Evolutionary conservation across 78 protist genomes (phyloP), one percentile per base, ranked within the genome.

Genomic region (Mantamonas sphyraenae): DNA sequence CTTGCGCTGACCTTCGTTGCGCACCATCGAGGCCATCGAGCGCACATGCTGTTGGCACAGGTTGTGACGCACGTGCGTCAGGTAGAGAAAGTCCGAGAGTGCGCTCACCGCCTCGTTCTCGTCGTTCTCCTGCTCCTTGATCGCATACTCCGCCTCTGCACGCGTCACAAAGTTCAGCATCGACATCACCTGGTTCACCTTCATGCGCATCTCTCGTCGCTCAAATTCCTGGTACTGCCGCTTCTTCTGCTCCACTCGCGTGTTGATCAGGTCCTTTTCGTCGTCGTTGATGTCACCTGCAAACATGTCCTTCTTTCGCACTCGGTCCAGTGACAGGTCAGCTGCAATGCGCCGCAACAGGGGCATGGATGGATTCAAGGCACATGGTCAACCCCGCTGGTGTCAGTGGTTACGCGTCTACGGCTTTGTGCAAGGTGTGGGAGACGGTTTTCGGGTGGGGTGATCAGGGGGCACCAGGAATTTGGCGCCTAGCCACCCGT

Each of bases 291-390:
- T 2, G 22, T 12, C 30, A 1, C 42, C 69, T 12, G 26, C 34
- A 33, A 64, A 64, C 35, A 64, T 55, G 26, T 42, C n/a, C 24
- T 9, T 55, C 55, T 64, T 64, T 1, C 43, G 50, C 34, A 64
- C 50, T 4, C n/a, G 19, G 30, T 10, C 69, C n/a, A n/a, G n/a
- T n/a, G n/a, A n/a, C n/a, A n/a, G n/a, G n/a, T n/a, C n/a, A n/a
- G n/a, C n/a, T n/a, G n/a, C n/a, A n/a, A n/a, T n/a, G n/a, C n/a
- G n/a, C n/a, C n/a, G n/a, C n/a, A n/a, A n/a, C n/a, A n/a, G n/a
- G n/a, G n/a, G n/a, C n/a, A n/a, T n/a, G n/a, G n/a, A n/a, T n/a
- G n/a, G n/a, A n/a, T n/a, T n/a, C n/a, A n/a, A n/a, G n/a, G n/a
- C n/a, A n/a, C n/a, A n/a, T n/a, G n/a, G n/a, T n/a, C n/a, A n/a